phyloP scores from a whole-genome alignment of 2,329 filamentous ascomycete genomes.

The Scedosporium apiospermum region DNA sequence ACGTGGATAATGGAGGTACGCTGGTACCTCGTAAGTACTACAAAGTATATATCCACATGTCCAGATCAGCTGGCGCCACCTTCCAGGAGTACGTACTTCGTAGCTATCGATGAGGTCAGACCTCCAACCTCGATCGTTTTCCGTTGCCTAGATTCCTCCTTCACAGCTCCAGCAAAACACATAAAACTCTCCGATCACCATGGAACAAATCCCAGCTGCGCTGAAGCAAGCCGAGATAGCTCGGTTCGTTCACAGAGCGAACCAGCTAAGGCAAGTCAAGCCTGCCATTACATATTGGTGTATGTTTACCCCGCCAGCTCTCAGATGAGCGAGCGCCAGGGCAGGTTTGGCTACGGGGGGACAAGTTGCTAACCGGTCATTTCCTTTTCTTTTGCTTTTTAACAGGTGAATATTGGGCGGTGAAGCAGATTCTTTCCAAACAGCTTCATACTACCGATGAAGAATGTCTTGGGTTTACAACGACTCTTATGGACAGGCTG shows the following conservation, averaged over 20 bases:
- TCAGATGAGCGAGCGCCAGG: neutral
- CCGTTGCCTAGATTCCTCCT: neutral
- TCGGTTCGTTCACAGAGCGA: constrained; percentile 73
- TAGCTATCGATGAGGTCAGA: neutral
- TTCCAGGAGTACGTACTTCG: neutral
- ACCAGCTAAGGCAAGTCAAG: constrained; percentile 74
- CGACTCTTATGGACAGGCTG: constrained; percentile 79
- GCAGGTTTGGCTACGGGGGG: neutral
- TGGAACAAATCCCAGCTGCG: constrained; percentile 52
- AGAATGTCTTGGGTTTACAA: constrained; percentile 74
- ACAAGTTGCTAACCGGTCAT: neutral
- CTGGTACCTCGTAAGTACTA: too few species aligned
- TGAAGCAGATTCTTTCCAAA: constrained; percentile 80
- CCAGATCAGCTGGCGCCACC: neutral
- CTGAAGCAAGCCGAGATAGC: constrained; percentile 75
- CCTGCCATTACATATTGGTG: constrained; percentile 94
- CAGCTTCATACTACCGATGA: constrained; percentile 69
- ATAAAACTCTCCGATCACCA: neutral
- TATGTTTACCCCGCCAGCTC: constrained; percentile 35
- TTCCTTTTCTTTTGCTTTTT: neutral
- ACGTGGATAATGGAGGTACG: too few species aligned
- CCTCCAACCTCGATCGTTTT: neutral
- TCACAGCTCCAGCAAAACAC: neutral
- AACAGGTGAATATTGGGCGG: constrained; percentile 79
- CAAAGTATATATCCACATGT: too few species aligned